phyloP scores from a whole-genome alignment of 805 yeast species.

The Hanseniaspora vineae region DNA sequence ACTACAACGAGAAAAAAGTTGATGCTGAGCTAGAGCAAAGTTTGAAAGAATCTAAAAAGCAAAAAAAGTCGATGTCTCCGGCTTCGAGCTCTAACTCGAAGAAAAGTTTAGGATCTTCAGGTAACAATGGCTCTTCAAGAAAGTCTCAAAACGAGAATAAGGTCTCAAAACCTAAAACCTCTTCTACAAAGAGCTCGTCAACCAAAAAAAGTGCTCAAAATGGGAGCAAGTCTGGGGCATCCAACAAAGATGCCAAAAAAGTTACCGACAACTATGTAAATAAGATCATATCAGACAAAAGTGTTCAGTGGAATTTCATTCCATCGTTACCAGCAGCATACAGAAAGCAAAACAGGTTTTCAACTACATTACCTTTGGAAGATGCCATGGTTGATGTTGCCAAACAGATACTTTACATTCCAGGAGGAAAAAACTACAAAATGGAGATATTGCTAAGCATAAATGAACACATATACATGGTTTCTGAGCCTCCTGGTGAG shows the following conservation, averaged over 20 bases:
- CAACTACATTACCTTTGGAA: conserved; percentile 26
- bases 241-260: background rate
- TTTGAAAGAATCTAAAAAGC: conserved; percentile 11
- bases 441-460: conserved; percentile 15
- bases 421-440: conserved; percentile 8
- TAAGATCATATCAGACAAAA: conserved; percentile 14
- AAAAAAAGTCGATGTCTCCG: too few species aligned
- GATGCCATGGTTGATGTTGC: conserved; percentile 25
- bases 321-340: conserved; percentile 21
- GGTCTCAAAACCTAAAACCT: background rate
- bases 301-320: conserved; percentile 18
- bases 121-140: background rate
- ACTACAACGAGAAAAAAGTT: conserved; percentile 18
- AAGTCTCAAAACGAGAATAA: background rate
- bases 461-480: conserved; percentile 61
- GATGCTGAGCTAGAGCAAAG: conserved; percentile 15
- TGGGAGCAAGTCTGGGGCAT: background rate
- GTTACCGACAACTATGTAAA: background rate
- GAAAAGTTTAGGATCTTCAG: background rate
- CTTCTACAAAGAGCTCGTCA: background rate
- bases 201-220: background rate
- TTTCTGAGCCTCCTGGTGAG: conserved; percentile 88
- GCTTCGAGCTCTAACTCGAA: background rate
- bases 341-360: conserved; percentile 22
- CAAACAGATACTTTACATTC: conserved; percentile 16